Base-by-base conservation (phyloP, 768 basidiomycete genomes). In the Boletus sp. region DNA sequence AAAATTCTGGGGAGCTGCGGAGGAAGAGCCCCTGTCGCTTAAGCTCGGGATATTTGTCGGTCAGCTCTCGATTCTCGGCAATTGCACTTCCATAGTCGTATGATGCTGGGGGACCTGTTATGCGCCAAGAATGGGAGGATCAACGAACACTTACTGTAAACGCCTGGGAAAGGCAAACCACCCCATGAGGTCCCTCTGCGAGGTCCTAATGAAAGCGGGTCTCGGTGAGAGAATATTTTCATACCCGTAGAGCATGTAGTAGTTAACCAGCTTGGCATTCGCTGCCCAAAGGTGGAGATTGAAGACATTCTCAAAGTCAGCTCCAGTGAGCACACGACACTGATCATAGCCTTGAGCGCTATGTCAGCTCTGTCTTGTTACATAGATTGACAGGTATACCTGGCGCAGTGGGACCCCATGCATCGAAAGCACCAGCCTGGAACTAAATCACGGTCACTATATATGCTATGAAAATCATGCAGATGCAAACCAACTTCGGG, bases 191-290 rank as follows among this genome's bases (percentile, higher is more conserved):
- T 93, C 24, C 92, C 91, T 8, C 91, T 91, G 56, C 49, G 48
- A 62, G 24, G 20, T 39, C 18, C 18, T 24, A 14, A 9, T 65
- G 24, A 63, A 58, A 20, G 10, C 28, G 0, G 24, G 17, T 3
- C 40, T 44, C 37, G 40, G n/a, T 9, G 24, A 54, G 41, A 37
- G 39, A 39, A 33, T 8, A 35, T 14, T 7, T 52, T 29, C 73
- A 29, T 67, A 87, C 87, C 87, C 90, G 63, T 84, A 91, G 52
- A 91, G 62, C 92, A 94, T 93, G 71, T 94, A 94, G 59, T 89
- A 90, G 64, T 83, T 91, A 56, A 92, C 83, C 45, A 94, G 64
- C 65, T 92, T 94, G 2, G 84, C 88, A 70, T 92, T 93, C 48
- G 82, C 80, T 10, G 91, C 90, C 87, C 87, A 91, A 45, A 90